Base-by-base conservation (phyloP, 2,329 filamentous ascomycete species). In the Paecilomyces formosus region DNA sequence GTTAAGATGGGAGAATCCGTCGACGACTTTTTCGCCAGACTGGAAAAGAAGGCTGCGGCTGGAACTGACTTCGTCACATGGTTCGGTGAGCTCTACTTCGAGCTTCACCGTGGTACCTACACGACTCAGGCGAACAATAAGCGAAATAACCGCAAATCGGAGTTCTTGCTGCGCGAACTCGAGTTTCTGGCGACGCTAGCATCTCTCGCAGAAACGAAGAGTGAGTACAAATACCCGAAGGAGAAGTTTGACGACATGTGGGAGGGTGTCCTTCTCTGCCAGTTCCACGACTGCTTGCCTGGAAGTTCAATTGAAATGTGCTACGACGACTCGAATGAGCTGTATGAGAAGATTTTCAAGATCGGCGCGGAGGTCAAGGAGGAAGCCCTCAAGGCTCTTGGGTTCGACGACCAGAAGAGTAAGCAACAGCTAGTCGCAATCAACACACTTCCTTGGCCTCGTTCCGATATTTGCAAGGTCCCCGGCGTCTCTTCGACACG, bases 81-180 rank as follows among this genome's bases (percentile, higher is more conserved):
- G 94, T 96, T 96, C 71, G 94, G 94, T 50, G 94, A 99, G 77
- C 82, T 99, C 8, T 99, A 99, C 77, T 96, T 99, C 73, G 94
- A 99, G 75, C 83, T 99, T 54, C 94, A 99, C 72, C 89, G 94
- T 60, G 94, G 94, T 56, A 97, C 93, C 12, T 97, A 97, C 76
- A 99, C 94, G 3, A 97, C 93, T 0, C 93, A 97, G 73, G 89
- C 92, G 60, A 96, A 97, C 77, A 99, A 96, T 80, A 99, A 99
- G 79, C 85, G 86, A 66, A 93, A 95, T 79, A 99, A 97, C 72
- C 85, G 94, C 57, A 88, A 87, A 70, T 83, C 90, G 0, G 94
- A 99, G 75, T 85, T 89, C 56, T 75, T 96, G 76, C 81, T 99
- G 56, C 88, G 92, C 53, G 90, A 96, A 63, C 81, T 97, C 57